phyloP scores from a whole-genome alignment of 495 filamentous ascomycete species.

The Bathelium albidoporum region DNA sequence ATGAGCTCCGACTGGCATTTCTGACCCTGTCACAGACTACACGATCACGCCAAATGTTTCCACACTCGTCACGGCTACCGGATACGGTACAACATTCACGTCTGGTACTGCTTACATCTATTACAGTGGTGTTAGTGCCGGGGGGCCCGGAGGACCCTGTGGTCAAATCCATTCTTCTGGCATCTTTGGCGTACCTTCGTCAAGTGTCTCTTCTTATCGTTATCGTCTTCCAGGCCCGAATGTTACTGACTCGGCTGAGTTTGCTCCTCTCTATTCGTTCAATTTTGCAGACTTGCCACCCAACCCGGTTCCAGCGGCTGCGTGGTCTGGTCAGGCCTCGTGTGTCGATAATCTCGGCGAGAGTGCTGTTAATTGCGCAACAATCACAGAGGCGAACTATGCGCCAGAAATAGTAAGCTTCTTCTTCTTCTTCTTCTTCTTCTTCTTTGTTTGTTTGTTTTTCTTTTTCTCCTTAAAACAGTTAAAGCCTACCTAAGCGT shows the following conservation, averaged over 20 bases:
- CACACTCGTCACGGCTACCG: not conserved
- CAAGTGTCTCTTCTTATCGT: not conserved
- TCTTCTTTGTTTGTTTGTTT: too few species aligned
- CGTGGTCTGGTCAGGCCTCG: conserved; percentile 4
- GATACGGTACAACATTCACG: not conserved
- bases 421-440: too few species aligned
- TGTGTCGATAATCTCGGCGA: not conserved
- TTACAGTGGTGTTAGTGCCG: not conserved
- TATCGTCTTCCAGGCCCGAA: not conserved
- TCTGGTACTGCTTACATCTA: not conserved
- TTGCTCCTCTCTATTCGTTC: not conserved
- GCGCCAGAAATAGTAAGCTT: not conserved
- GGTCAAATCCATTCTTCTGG: not conserved
- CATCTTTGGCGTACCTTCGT: not conserved
- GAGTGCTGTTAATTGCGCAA: not conserved
- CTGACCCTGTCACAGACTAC: not conserved
- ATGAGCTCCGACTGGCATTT: not conserved
- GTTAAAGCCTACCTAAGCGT: not conserved
- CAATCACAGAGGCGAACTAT: not conserved
- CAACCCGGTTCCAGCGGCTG: conserved; percentile 6
- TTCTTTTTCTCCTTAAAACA: too few species aligned
- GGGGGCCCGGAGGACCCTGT: not conserved
- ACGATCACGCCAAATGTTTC: not conserved
- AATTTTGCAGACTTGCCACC: conserved; percentile 11
- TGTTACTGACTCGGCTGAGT: not conserved